A percentile compares a stretch with the other conserved stretches of the same genome.
phyloP scores from a whole-genome alignment of 768 basidiomycete species.

The Tubosaeta brunneosetosa region DNA sequence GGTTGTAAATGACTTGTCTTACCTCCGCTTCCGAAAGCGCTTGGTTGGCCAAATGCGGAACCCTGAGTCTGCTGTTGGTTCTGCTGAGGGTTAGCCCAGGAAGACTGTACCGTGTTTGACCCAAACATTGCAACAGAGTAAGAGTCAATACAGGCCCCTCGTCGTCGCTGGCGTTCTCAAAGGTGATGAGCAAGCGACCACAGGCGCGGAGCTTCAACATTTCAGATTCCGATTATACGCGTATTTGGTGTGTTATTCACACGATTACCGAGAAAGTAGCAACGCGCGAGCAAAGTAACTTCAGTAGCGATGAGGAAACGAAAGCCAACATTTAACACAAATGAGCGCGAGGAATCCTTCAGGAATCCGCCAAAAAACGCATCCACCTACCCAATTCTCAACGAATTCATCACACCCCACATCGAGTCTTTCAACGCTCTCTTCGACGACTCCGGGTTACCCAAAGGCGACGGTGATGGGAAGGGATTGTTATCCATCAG shows the following conservation, averaged over 20 bases:
- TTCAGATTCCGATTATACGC: slow-evolving; percentile 13
- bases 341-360: slow-evolving; percentile 74
- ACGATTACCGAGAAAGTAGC: slow-evolving; percentile 12
- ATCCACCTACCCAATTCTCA: slow-evolving; percentile 73
- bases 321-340: slow-evolving; percentile 71
- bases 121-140: slow-evolving; percentile 54
- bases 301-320: slow-evolving; percentile 39
- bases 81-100: slow-evolving; percentile 67
- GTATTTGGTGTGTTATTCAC: slow-evolving; percentile 23
- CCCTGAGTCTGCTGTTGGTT: slow-evolving; percentile 52
- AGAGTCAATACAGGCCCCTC: slow-evolving; percentile 13
- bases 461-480: slow-evolving; percentile 69
- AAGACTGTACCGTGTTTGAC: slow-evolving; percentile 44
- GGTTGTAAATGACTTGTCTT: slow-evolving; percentile 28
- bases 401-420: slow-evolving; percentile 91
- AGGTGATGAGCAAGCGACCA: slow-evolving; percentile 8
- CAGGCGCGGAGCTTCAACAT: slow-evolving; percentile 17
- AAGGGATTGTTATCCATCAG: slow-evolving; percentile 74
- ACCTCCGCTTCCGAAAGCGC: slow-evolving; percentile 56
- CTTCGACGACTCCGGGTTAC: slow-evolving; percentile 87
- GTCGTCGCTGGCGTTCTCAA: slow-evolving; percentile 23
- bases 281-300: slow-evolving; percentile 4
- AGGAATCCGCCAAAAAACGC: slow-evolving; percentile 65
- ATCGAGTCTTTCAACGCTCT: slow-evolving; percentile 95
- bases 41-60: slow-evolving; percentile 67